Evolutionary conservation across 495 filamentous ascomycete genomes (phyloP).

Genomic region (Podospora pseudocomata): DNA sequence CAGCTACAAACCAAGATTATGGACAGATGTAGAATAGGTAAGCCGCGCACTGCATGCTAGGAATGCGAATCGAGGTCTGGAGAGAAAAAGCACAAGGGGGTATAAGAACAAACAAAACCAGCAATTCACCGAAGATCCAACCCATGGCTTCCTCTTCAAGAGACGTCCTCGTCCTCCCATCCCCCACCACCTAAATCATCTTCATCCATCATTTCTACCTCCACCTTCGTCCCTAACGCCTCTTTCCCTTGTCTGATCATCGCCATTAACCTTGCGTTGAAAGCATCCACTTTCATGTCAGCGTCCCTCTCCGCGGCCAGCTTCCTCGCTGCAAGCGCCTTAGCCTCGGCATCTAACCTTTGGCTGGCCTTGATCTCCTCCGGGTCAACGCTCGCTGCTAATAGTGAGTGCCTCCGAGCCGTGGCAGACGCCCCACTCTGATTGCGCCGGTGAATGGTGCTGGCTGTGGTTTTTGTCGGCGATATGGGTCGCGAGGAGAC

Average conservation of each 20-base stretch:
- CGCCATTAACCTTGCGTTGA: slow-evolving; percentile 71
- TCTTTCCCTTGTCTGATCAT: slow-evolving; percentile 89
- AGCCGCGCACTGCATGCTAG: background rate
- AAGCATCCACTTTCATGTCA: slow-evolving; percentile 69
- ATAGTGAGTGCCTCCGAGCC: background rate
- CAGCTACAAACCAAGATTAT: background rate
- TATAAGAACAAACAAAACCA: background rate
- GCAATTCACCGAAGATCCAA: background rate
- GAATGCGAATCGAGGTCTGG: background rate
- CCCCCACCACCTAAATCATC: slow-evolving; percentile 27
- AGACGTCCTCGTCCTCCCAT: slow-evolving; percentile 7
- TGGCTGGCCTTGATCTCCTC: slow-evolving; percentile 39
- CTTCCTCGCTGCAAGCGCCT: slow-evolving; percentile 61
- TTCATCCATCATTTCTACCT: slow-evolving; percentile 62
- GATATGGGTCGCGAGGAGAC: slow-evolving; percentile 15
- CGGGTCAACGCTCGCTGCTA: slow-evolving; percentile 14
- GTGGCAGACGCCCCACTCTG: slow-evolving; percentile 29
- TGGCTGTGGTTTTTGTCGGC: slow-evolving; percentile 21
- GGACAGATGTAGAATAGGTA: background rate
- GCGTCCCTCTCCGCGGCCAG: slow-evolving; percentile 70
- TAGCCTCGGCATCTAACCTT: slow-evolving; percentile 57
- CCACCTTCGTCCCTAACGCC: slow-evolving; percentile 74
- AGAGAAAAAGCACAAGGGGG: background rate
- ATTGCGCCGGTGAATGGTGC: slow-evolving; percentile 32
- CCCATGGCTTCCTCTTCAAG: background rate